Evolutionary conservation across 1,284 basidiomycete genomes (phyloP), one percentile per base, ranked within the genome.

Genomic region (Microbotryum lychnidis-dioicae): DNA sequence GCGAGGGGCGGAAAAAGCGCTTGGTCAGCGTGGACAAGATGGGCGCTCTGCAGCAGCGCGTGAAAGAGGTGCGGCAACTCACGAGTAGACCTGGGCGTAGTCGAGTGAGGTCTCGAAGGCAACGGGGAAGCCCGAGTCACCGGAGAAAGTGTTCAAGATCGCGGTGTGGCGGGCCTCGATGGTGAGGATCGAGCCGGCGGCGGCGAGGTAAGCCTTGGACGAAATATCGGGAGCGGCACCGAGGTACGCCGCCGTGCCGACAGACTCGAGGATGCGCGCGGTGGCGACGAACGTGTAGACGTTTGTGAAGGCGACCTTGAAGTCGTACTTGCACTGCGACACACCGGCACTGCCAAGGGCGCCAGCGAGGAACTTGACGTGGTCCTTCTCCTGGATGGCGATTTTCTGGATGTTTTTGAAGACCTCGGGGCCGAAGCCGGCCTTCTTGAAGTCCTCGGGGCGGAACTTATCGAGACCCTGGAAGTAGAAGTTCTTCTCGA

Each of bases 211-310:
- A 0, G 54, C 57, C n/a, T 48, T 44, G 27, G 65, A 62, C 16
- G 64, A 63, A 50, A 73, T 65, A 60, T 69, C 69, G 56, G 67
- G 51, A 18, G 68, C 83, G 56, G 83, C 87, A 63, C 89, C 89
- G 46, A 89, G 81, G 77, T 91, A 91, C 2, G 73, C 73, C 3
- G 79, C 77, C 50, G 89, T 86, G 69, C 89, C 88, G 50, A 89
- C 80, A 64, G 83, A 81, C 77, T 91, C 89, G n/a, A 91, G 81
- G 2, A 85, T 76, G 66, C 87, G 85, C 3, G 88, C 87, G n/a
- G 81, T 80, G 37, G 37, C 14, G 47, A 83, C 79, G 86, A 89
- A 88, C 18, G 84, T 85, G 10, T 80, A 62, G 50, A 88, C 85
- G 74, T 85, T 82, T 14, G 80, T 82, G 59, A 91, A 76, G 0